phyloP scores from a whole-genome alignment of 169 alveolate species.

The Cryptosporidium meleagridis region DNA sequence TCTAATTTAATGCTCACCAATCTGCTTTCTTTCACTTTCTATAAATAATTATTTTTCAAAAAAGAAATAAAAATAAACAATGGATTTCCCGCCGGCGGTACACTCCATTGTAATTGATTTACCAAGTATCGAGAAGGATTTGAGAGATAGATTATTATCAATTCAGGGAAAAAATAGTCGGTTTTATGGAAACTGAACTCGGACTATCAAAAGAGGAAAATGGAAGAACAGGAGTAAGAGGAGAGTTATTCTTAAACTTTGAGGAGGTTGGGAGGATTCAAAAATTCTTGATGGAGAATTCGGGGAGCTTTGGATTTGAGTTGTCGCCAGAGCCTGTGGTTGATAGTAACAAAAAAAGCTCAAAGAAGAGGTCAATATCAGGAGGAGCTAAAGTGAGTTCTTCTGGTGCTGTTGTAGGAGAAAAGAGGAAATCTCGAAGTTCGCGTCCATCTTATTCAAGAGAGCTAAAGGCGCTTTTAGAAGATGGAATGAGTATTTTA shows the following conservation, averaged over 20 bases:
- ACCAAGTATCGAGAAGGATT: not conserved
- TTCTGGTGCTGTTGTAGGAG: not conserved
- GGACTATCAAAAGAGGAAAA: constrained; percentile 33
- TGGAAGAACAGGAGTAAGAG: constrained; percentile 64
- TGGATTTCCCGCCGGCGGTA: constrained; percentile 15
- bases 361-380: constrained; percentile 1
- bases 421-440: constrained; percentile 35
- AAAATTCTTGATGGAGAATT: constrained; percentile 28
- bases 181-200: constrained; percentile 11
- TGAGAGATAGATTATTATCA: not conserved
- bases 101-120: not conserved
- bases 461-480: constrained; percentile 64
- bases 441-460: constrained; percentile 74
- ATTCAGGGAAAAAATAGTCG: constrained; percentile 8
- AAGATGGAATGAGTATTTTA: constrained; percentile 48
- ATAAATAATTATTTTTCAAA: not conserved
- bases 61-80: not conserved
- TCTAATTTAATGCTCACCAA: too few species aligned
- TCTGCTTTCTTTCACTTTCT: too few species aligned
- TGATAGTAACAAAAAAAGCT: not conserved
- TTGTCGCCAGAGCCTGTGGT: constrained; percentile 52
- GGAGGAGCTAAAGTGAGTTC: not conserved
- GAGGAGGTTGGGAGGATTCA: constrained; percentile 41
- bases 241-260: constrained; percentile 31
- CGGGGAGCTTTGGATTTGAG: constrained; percentile 61